phyloP scores from a whole-genome alignment of 257 asterid species.

The Jacaranda mimosifolia region DNA sequence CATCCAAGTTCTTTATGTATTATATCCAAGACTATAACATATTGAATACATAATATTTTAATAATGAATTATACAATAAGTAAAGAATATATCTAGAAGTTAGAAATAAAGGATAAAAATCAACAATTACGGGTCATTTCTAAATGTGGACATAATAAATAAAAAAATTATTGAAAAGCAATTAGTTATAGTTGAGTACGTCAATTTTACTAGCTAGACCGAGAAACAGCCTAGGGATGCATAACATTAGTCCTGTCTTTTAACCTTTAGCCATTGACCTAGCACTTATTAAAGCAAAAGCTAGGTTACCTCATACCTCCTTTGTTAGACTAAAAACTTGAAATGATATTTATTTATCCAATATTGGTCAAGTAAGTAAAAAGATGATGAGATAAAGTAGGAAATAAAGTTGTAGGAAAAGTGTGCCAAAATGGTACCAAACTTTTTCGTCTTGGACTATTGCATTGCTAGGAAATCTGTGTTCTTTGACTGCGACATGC shows the following conservation, averaged over 20 bases:
- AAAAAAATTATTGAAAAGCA: background rate
- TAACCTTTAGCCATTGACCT: constrained; percentile 28
- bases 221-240: background rate
- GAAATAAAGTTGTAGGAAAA: constrained; percentile 34
- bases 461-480: constrained; percentile 35
- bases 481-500: constrained; percentile 39
- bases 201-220: background rate
- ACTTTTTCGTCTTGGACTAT: constrained; percentile 43
- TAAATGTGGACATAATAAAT: background rate
- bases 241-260: background rate
- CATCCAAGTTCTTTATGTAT: too few relatives aligned
- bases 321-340: constrained; percentile 23
- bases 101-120: background rate
- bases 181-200: background rate
- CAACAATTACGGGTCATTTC: background rate
- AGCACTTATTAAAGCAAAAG: background rate
- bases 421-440: constrained; percentile 33
- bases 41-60: too few relatives aligned
- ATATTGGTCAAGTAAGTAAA: constrained; percentile 37
- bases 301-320: background rate
- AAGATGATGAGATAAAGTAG: background rate
- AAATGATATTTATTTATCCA: constrained; percentile 18
- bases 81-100: background rate
- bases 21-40: too few relatives aligned
- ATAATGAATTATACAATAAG: too few relatives aligned